A percentile compares a stretch with the other conserved stretches of the same genome.
These are phyloP conservation scores for Musa acuminata DNA, from an alignment of 176 grass and related monocot genomes.

Conservation along the genomic window DNA sequence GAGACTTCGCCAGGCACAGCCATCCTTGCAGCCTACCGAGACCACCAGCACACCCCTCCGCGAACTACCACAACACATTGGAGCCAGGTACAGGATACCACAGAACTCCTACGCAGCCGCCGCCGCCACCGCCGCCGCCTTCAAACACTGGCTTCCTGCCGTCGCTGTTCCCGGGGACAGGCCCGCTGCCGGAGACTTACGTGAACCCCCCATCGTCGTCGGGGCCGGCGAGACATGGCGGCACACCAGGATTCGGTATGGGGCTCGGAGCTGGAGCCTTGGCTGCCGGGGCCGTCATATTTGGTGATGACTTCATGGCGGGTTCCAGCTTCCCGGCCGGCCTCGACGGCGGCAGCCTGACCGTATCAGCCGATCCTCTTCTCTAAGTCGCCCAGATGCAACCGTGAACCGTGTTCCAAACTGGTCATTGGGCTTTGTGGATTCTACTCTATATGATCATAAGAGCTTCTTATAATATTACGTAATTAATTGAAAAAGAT, in stretches of 20 bases:
- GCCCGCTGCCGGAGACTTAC: constrained; percentile 41
- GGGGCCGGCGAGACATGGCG: constrained; percentile 26
- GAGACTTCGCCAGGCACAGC: constrained; percentile 12
- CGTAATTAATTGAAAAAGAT: too few species aligned
- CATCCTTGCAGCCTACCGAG: constrained; percentile 23
- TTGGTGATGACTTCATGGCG: constrained; percentile 72
- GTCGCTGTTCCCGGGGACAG: constrained; percentile 28
- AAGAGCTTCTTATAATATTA: too few species aligned
- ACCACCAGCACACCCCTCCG: not conserved
- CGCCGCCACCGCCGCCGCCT: constrained; percentile 31
- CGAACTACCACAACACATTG: constrained; percentile 16
- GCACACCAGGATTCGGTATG: constrained; percentile 41
- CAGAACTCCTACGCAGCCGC: constrained; percentile 22
- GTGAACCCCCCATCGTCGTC: constrained; percentile 45
- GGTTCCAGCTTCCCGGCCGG: constrained; percentile 30
- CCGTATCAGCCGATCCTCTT: constrained; percentile 26
- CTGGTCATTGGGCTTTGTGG: not conserved
- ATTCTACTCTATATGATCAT: too few species aligned
- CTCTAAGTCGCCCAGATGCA: constrained; percentile 19
- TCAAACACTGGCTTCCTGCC: constrained; percentile 39
- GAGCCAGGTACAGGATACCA: constrained; percentile 23
- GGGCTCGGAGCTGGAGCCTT: constrained; percentile 74
- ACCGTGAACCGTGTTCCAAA: not conserved
- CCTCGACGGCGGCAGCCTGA: constrained; percentile 35
- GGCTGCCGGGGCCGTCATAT: constrained; percentile 64